Percentiles rank a stretch among this genome's conserved stretches.
Evolutionary conservation across 495 filamentous ascomycete species (phyloP).

Genomic region (Monascus purpureus): DNA sequence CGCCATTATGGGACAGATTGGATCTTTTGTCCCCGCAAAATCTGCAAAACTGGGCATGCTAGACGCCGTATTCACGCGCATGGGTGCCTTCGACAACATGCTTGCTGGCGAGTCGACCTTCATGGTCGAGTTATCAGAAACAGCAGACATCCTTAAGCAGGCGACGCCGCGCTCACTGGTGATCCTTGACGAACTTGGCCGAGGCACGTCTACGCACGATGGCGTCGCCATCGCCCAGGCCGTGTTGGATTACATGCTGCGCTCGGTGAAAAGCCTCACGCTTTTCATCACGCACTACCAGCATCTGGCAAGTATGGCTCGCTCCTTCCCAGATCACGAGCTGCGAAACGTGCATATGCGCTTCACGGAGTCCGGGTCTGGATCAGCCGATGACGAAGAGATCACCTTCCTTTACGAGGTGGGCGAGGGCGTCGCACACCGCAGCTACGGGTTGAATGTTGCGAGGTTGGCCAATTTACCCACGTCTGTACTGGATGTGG

Average conservation of each 20-base stretch:
- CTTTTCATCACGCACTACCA: conserved; percentile 98
- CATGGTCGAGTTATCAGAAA: conserved; percentile 94
- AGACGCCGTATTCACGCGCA: conserved; percentile 88
- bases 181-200: conserved; percentile 88
- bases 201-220: conserved; percentile 88
- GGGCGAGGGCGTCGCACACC: conserved; percentile 76
- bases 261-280: conserved; percentile 57
- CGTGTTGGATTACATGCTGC: conserved; percentile 73
- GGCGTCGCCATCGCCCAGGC: conserved; percentile 92
- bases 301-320: conserved; percentile 56
- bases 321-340: conserved; percentile 43
- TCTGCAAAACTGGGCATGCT: conserved; percentile 64
- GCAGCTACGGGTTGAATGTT: conserved; percentile 90
- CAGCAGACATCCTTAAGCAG: conserved; percentile 75
- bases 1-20: conserved; percentile 86
- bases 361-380: conserved; percentile 45
- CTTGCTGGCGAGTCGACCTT: conserved; percentile 91
- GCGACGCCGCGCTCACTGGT: conserved; percentile 71
- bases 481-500: conserved; percentile 56
- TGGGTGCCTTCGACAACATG: conserved; percentile 96
- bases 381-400: conserved; percentile 20
- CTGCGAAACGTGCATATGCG: conserved; percentile 74
- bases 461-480: conserved; percentile 78
- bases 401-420: conserved; percentile 80
- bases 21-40: conserved; percentile 79